Conservation (phyloP, 2,329 filamentous ascomycete species). For the Aspergillus fructus region DNA sequence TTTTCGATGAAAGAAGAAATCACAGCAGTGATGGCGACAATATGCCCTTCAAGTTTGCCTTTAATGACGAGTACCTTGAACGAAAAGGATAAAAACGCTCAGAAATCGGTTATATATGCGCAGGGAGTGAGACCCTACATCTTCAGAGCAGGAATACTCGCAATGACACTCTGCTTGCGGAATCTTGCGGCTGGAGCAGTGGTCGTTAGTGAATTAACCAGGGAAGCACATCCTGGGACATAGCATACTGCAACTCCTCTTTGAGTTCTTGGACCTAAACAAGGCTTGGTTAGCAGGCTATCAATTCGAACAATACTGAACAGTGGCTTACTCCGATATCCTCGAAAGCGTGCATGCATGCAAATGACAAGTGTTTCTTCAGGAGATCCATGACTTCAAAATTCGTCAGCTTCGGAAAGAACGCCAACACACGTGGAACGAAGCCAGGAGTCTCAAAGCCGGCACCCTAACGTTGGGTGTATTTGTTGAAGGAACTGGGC, state of each 20-base stretch:
- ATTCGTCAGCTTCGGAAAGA: not conserved
- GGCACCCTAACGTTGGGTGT: too few relatives aligned
- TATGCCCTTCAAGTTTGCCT: constrained; percentile 15
- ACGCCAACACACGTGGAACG: not conserved
- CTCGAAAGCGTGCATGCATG: constrained; percentile 35
- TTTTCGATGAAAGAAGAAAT: constrained; percentile 28
- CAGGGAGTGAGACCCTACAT: constrained; percentile 20
- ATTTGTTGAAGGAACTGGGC: too few relatives aligned
- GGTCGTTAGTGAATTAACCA: constrained; percentile 1
- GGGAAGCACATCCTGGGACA: not conserved
- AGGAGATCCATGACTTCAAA: constrained; percentile 15
- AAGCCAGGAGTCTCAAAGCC: not conserved
- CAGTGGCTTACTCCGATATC: constrained; percentile 26
- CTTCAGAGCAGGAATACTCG: constrained; percentile 23
- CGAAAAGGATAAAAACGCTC: not conserved
- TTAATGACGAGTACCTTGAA: constrained; percentile 28
- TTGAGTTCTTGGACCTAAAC: constrained; percentile 27
- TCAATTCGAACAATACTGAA: not conserved
- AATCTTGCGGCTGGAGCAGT: constrained; percentile 7
- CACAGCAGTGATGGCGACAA: constrained; percentile 12
- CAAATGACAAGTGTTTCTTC: constrained; percentile 26
- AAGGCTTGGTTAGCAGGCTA: constrained; percentile 3
- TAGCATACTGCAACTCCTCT: constrained; percentile 22
- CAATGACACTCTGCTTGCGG: constrained; percentile 14
- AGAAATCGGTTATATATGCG: not conserved